These are phyloP conservation scores for Saccharomycopsis microspora DNA, from an alignment of 805 yeast genomes.

Conservation along the genomic window DNA sequence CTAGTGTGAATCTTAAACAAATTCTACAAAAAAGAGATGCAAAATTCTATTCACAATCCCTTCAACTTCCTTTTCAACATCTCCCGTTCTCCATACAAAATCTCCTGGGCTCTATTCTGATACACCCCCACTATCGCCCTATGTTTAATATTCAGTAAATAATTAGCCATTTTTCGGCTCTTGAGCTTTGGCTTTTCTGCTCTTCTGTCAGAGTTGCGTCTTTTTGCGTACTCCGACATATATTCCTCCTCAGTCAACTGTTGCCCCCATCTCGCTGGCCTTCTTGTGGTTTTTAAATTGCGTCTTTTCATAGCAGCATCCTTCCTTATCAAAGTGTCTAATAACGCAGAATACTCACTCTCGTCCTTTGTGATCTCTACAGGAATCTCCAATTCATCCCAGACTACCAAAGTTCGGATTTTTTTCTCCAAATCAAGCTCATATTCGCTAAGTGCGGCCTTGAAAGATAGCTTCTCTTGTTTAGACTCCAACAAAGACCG, in stretches of 20 bases:
- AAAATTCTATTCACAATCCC: neutral
- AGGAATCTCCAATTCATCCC: too few relatives aligned
- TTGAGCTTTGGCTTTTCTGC: neutral
- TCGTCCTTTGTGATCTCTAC: too few relatives aligned
- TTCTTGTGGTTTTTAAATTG: too few relatives aligned
- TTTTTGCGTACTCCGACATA: neutral
- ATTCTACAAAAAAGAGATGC: too few relatives aligned
- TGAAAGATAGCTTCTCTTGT: conserved; percentile 16
- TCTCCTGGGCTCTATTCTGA: conserved; percentile 4
- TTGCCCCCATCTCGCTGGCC: too few relatives aligned
- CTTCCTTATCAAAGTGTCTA: too few relatives aligned
- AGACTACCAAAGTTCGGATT: neutral
- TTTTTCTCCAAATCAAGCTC: conserved; percentile 8
- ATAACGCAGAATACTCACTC: too few relatives aligned
- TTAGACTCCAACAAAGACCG: conserved; percentile 22
- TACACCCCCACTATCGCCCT: conserved; percentile 8
- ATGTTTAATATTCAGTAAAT: conserved; percentile 6
- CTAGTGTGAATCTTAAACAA: too few relatives aligned
- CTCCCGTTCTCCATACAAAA: conserved; percentile 1
- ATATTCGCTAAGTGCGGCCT: conserved; percentile 7
- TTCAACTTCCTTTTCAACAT: conserved; percentile 3
- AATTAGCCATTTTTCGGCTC: neutral
- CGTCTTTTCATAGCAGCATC: too few relatives aligned
- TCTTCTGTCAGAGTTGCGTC: neutral
- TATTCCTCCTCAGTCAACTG: neutral